phyloP scores from a whole-genome alignment of 2,329 filamentous ascomycete genomes.

The Dactylellina sp. region DNA sequence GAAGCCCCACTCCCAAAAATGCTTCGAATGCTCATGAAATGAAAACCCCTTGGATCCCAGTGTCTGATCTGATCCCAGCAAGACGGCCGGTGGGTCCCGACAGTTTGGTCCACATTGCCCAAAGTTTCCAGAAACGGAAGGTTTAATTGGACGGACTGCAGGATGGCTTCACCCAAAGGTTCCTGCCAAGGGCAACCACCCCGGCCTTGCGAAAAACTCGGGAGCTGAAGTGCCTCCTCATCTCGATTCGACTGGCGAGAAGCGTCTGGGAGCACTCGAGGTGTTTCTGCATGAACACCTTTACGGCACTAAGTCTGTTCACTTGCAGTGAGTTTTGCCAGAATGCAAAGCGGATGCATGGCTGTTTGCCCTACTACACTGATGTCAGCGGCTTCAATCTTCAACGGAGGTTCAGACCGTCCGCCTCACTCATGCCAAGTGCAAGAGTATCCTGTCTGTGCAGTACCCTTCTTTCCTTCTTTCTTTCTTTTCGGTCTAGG shows the following conservation, averaged over 20 bases:
- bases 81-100: slow-evolving; percentile 57
- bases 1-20: slow-evolving; percentile 6
- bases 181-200: slow-evolving; percentile 53
- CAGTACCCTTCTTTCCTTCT: neutral
- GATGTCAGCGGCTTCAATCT: slow-evolving; percentile 56
- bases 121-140: slow-evolving; percentile 48
- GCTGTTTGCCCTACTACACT: slow-evolving; percentile 16
- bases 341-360: slow-evolving; percentile 15
- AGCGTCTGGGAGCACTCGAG: slow-evolving; percentile 14
- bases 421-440: neutral
- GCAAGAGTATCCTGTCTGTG: slow-evolving; percentile 22
- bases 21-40: slow-evolving; percentile 22
- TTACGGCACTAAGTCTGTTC: slow-evolving; percentile 29
- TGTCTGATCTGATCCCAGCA: slow-evolving; percentile 51
- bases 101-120: slow-evolving; percentile 42
- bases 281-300: slow-evolving; percentile 32
- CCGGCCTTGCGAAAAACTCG: slow-evolving; percentile 20
- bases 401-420: slow-evolving; percentile 15
- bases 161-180: slow-evolving; percentile 52
- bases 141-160: slow-evolving; percentile 57
- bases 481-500: slow-evolving; percentile 25
- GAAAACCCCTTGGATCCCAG: slow-evolving; percentile 47
- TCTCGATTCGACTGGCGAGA: slow-evolving; percentile 17
- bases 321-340: slow-evolving; percentile 33
- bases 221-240: slow-evolving; percentile 40